Evolutionary conservation across 257 asterid genomes (phyloP).

Genomic region (Petrea volubilis): DNA sequence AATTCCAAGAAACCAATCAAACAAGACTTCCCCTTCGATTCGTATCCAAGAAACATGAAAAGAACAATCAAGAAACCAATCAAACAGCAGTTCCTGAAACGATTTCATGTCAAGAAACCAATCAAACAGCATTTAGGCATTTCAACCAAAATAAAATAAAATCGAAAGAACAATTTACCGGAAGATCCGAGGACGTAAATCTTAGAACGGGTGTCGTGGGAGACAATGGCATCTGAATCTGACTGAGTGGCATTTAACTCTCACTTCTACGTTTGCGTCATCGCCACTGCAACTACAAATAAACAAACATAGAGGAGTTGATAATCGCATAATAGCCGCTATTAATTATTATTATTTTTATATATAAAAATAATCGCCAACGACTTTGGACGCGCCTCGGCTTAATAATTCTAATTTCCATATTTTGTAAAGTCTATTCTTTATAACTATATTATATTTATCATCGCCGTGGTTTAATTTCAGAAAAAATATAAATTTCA

Average conservation of each 20-base stretch:
- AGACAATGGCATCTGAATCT: constrained; percentile 48
- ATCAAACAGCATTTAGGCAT: background rate
- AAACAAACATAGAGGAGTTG: background rate
- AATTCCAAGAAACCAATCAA: constrained; percentile 22
- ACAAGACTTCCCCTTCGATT: background rate
- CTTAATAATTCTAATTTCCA: background rate
- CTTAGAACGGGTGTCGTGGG: constrained; percentile 27
- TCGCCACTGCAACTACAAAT: constrained; percentile 28
- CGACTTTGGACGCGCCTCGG: constrained; percentile 18
- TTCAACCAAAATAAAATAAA: background rate
- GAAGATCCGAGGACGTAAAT: constrained; percentile 44
- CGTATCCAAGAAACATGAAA: constrained; percentile 2
- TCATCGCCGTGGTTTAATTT: too few relatives aligned
- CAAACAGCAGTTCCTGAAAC: constrained; percentile 3
- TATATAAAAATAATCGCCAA: constrained; percentile 10
- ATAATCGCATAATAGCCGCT: constrained; percentile 18
- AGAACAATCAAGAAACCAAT: background rate
- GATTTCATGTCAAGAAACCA: constrained; percentile 14
- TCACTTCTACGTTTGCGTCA: constrained; percentile 30
- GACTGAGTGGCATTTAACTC: constrained; percentile 39
- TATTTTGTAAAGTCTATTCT: background rate
- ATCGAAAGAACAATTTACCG: constrained; percentile 24
- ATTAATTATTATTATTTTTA: background rate
- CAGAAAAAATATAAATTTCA: too few relatives aligned
- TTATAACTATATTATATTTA: background rate